Base-by-base conservation (phyloP, 305 asterid species). In the Fraxinus platypoda region DNA sequence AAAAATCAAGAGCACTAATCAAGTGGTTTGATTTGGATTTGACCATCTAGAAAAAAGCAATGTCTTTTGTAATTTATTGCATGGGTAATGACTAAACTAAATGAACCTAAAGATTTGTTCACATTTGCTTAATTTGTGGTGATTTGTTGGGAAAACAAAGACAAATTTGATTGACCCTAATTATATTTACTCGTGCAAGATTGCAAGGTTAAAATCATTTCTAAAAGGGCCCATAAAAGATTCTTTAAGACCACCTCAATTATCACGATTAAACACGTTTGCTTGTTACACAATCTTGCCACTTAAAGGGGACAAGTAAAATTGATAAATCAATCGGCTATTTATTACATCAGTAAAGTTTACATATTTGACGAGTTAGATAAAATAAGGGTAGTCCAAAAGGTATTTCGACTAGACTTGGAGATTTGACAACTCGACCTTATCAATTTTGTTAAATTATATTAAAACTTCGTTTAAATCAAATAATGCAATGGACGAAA, bases 161-260 rank as follows among this genome's bases (percentile, higher is more conserved):
- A 68, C 74, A 68, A 26, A 26, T 66, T 66, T 26, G 74, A 66
- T 66, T 66, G 8, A 68, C 74, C 74, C 38, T 68, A 11, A 28
- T 68, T 12, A 68, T 68, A 26, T 68, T 28, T 68, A 68, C 38
- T 13, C 74, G 74, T 68, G 74, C 74, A 68, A 68, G 74, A 68
- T 19, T 68, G 37, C 37, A 28, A 68, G 35, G 37, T 26, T 68
- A 26, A 68, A 68, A 68, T 68, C 74, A 68, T 68, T 68, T 68
- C 13, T 13, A 11, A 11, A 26, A 28, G 74, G 74, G 74, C 74
- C 74, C 74, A 68, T 3, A 23, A 68, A 68, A 68, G 21, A 26
- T 28, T 68, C 30, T 59, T 59, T 59, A 59, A 21, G 71, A 59
- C 71, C 71, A 59, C 71, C 15, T 59, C 9, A 59, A 59, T 59